Percentiles rank a stretch among this genome's conserved stretches.
Evolutionary conservation across 768 basidiomycete genomes (phyloP).

Genomic region (Xanthoconium stramineum): DNA sequence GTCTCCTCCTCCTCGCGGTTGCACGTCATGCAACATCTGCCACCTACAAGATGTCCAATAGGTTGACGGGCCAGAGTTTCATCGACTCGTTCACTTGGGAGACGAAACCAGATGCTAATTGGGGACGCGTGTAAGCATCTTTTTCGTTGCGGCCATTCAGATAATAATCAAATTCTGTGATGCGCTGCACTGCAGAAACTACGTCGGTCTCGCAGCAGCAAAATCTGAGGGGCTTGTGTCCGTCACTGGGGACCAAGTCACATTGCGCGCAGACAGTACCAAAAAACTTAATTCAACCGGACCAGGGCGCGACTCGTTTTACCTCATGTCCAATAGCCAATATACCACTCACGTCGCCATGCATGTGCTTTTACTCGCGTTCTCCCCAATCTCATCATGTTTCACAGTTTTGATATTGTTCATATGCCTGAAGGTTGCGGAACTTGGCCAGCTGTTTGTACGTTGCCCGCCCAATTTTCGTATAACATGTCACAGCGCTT

Average conservation of each 20-base stretch:
- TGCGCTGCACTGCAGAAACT: constrained; percentile 30
- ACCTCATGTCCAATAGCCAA: constrained; percentile 27
- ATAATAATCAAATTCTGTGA: not conserved
- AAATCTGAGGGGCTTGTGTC: constrained; percentile 56
- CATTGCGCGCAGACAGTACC: constrained; percentile 34
- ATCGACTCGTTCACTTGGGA: constrained; percentile 32
- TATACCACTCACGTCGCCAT: constrained; percentile 36
- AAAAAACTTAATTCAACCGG: constrained; percentile 28
- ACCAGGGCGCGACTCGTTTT: constrained; percentile 37
- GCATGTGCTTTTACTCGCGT: constrained; percentile 5
- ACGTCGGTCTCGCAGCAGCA: constrained; percentile 48
- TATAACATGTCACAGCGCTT: not conserved
- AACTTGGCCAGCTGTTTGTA: constrained; percentile 39
- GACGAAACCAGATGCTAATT: constrained; percentile 28
- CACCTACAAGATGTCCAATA: constrained; percentile 46
- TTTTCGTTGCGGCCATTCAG: not conserved
- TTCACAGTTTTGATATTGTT: constrained; percentile 32
- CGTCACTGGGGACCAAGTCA: constrained; percentile 41
- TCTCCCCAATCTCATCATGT: not conserved
- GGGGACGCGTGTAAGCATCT: constrained; percentile 25
- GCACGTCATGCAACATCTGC: constrained; percentile 29
- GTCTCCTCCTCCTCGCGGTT: constrained; percentile 8
- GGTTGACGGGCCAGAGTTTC: constrained; percentile 48
- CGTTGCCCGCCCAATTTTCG: constrained; percentile 1
- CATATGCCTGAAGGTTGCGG: constrained; percentile 41